These are phyloP conservation scores for Saccharum spontaneum DNA, from an alignment of 176 grass and related monocot genomes.

Conservation along the genomic window DNA sequence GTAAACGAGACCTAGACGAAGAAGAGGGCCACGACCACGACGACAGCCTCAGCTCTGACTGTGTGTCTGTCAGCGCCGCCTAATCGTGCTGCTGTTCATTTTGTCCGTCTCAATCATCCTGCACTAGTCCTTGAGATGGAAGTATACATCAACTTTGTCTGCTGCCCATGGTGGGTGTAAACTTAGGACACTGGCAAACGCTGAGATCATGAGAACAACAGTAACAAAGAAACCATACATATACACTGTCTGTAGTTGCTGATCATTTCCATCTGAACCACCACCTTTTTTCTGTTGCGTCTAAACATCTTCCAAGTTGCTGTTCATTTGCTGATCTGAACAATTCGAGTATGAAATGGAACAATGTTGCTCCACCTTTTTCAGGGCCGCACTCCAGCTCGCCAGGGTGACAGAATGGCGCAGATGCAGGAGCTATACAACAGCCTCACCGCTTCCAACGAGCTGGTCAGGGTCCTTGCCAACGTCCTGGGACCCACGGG, in stretches of 20 bases:
- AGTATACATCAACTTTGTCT: background rate
- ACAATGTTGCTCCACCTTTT: background rate
- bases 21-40: background rate
- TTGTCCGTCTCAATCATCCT: background rate
- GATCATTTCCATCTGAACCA: background rate
- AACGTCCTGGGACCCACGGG: conserved; percentile 35
- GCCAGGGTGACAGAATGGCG: background rate
- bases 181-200: no score
- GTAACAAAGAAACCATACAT: no score
- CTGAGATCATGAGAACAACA: background rate
- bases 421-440: conserved; percentile 53
- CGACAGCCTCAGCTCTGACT: conserved; percentile 32
- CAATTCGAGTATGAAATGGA: background rate
- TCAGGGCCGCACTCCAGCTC: conserved; percentile 13
- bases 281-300: background rate
- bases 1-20: no score
- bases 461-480: conserved; percentile 60
- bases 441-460: conserved; percentile 59
- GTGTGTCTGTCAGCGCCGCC: conserved; percentile 35
- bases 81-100: conserved; percentile 16
- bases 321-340: background rate
- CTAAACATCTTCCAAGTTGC: background rate
- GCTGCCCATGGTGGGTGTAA: background rate
- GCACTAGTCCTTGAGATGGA: background rate
- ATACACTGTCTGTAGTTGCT: background rate